Evolutionary conservation across 306 rosid genomes (phyloP).

Genomic region (Begonia peltatifolia): DNA sequence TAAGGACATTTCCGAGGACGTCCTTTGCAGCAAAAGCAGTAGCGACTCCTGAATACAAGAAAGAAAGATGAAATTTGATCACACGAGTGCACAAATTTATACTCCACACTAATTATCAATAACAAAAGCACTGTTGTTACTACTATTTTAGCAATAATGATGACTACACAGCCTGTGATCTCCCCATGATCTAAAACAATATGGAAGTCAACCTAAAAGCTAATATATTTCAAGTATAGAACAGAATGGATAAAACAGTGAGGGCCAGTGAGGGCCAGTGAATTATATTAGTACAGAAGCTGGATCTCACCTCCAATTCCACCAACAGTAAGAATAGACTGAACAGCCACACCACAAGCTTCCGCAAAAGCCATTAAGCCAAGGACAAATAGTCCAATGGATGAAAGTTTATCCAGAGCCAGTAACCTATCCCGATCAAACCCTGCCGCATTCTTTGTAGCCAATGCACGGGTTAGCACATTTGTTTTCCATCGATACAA

Average conservation of each 20-base stretch:
- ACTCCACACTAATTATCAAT: too few relatives aligned
- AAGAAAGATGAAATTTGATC: not conserved
- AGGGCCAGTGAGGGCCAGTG: too few relatives aligned
- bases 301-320: constrained; percentile 70
- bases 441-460: constrained; percentile 21
- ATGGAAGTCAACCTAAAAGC: too few relatives aligned
- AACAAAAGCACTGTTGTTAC: too few relatives aligned
- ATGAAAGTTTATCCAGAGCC: constrained; percentile 58
- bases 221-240: too few relatives aligned
- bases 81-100: too few relatives aligned
- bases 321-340: constrained; percentile 80
- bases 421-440: constrained; percentile 63
- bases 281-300: not conserved
- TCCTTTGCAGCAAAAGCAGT: constrained; percentile 86
- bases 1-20: constrained; percentile 73
- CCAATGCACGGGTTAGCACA: constrained; percentile 37
- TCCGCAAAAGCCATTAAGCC: constrained; percentile 86
- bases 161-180: too few relatives aligned
- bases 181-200: too few relatives aligned
- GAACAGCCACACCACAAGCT: constrained; percentile 94
- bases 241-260: too few relatives aligned
- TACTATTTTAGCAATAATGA: too few relatives aligned
- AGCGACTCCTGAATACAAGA: constrained; percentile 59
- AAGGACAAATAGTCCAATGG: constrained; percentile 65
- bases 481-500: constrained; percentile 73